Percentiles rank a stretch among this genome's conserved stretches.
phyloP scores from a whole-genome alignment of 2,329 filamentous ascomycete species.

The Hymenotorrendiella dingleyae region DNA sequence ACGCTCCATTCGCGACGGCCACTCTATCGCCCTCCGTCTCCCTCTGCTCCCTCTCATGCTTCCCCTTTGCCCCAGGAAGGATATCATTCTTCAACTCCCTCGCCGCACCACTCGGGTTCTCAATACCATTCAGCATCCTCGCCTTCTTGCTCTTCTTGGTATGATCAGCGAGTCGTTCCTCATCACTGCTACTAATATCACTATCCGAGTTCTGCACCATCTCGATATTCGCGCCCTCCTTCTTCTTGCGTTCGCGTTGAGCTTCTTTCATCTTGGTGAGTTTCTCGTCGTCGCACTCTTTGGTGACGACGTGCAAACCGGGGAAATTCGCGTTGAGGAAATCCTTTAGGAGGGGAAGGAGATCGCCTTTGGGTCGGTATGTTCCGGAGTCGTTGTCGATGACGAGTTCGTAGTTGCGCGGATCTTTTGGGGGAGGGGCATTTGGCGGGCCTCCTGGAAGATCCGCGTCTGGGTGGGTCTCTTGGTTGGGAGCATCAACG shows the following conservation, averaged over 20 bases:
- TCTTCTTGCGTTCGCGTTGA: slow-evolving; percentile 70
- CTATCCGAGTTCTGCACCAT: slow-evolving; percentile 49
- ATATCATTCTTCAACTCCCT: slow-evolving; percentile 23
- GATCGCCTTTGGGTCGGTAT: slow-evolving; percentile 76
- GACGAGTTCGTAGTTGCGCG: slow-evolving; percentile 69
- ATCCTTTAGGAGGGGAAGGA: slow-evolving; percentile 63
- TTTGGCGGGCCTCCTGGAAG: slow-evolving; percentile 42
- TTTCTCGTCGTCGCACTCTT: slow-evolving; percentile 73
- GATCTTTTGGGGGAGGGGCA: slow-evolving; percentile 39
- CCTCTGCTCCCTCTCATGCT: slow-evolving; percentile 14
- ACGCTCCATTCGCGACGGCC: too few relatives aligned
- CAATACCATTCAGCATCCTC: slow-evolving; percentile 41
- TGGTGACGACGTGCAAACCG: slow-evolving; percentile 64
- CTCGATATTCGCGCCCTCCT: slow-evolving; percentile 43
- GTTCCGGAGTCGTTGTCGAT: slow-evolving; percentile 97
- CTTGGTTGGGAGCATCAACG: slow-evolving; percentile 38
- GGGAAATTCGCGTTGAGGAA: slow-evolving; percentile 72
- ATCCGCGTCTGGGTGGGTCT: slow-evolving; percentile 47
- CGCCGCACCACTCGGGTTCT: slow-evolving; percentile 22
- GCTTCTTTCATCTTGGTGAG: slow-evolving; percentile 70
- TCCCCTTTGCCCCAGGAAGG: slow-evolving; percentile 20
- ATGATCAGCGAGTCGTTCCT: slow-evolving; percentile 29
- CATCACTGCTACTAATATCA: slow-evolving; percentile 29
- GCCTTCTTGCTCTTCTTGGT: slow-evolving; percentile 45
- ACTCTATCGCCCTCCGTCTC: slow-evolving; percentile 13